Conservation (phyloP, 2,329 filamentous ascomycete genomes). For the Aspergillus brasiliensis region DNA sequence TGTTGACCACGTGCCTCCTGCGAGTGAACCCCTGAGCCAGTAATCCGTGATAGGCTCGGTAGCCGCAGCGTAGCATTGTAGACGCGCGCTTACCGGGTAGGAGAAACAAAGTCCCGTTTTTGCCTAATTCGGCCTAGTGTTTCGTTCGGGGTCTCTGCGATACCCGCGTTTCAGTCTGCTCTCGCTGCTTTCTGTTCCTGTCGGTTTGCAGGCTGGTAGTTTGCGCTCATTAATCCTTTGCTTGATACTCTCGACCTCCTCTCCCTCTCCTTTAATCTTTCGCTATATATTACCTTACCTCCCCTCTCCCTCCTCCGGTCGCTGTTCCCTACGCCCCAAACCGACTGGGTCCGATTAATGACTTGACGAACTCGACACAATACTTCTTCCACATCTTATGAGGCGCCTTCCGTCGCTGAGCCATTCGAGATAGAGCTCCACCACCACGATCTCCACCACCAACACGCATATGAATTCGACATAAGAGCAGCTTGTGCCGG, state of each 20-base stretch:
- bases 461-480: slow-evolving; percentile 34
- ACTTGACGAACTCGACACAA: slow-evolving; percentile 30
- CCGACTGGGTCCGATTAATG: slow-evolving; percentile 29
- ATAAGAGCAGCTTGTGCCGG: slow-evolving; percentile 28
- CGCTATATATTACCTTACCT: slow-evolving; percentile 10
- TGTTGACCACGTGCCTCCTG: slow-evolving; percentile 13
- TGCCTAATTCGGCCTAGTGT: slow-evolving; percentile 38
- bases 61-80: slow-evolving; percentile 1
- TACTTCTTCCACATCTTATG: slow-evolving; percentile 23
- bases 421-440: slow-evolving; percentile 27
- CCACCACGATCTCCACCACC: slow-evolving; percentile 24
- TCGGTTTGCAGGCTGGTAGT: slow-evolving; percentile 32
- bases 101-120: slow-evolving; percentile 32
- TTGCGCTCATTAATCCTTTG: slow-evolving; percentile 31
- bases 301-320: slow-evolving; percentile 18
- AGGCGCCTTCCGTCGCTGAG: slow-evolving; percentile 28
- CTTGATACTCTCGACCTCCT: slow-evolving; percentile 18
- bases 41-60: background rate
- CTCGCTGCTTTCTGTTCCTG: slow-evolving; percentile 28
- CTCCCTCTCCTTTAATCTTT: slow-evolving; percentile 6
- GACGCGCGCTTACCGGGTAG: slow-evolving; percentile 26
- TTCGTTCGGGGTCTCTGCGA: slow-evolving; percentile 43
- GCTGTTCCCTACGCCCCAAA: slow-evolving; percentile 8
- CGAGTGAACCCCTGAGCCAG: background rate
- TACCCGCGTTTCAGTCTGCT: slow-evolving; percentile 36